Percentiles rank a stretch among this genome's conserved stretches.
Conservation (phyloP, 2,329 filamentous ascomycete species). For the Allantophomopsis lycopodina region DNA sequence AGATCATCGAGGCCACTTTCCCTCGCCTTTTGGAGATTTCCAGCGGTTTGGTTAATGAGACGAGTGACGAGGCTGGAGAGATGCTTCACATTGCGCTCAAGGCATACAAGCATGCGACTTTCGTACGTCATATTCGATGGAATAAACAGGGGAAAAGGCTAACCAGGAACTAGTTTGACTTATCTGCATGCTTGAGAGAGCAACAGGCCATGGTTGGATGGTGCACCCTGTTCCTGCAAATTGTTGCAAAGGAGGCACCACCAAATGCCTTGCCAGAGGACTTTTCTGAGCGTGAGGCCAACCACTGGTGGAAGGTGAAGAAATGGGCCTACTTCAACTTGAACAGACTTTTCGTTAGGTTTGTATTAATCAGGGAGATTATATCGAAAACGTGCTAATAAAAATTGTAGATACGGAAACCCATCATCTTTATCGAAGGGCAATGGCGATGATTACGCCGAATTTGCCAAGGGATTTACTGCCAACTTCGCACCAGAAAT, state of each 20-base stretch:
- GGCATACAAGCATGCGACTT: constrained; percentile 96
- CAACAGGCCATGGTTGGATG: constrained; percentile 81
- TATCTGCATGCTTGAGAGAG: constrained; percentile 63
- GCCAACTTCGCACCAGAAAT: constrained; percentile 90
- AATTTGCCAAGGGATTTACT: constrained; percentile 84
- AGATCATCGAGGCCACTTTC: constrained; percentile 85
- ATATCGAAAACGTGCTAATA: constrained; percentile 5
- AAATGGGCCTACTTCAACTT: constrained; percentile 99
- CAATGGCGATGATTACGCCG: constrained; percentile 63
- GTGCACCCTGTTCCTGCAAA: constrained; percentile 89
- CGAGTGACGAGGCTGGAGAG: constrained; percentile 86
- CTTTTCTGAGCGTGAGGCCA: constrained; percentile 72
- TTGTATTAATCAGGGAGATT: constrained; percentile 15
- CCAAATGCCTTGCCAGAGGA: constrained; percentile 66
- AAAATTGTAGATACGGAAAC: constrained; percentile 65
- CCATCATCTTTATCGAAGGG: constrained; percentile 58
- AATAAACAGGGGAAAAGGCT: constrained; percentile 13
- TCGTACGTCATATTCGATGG: constrained; percentile 42
- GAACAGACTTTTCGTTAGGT: constrained; percentile 90
- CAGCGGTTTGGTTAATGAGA: constrained; percentile 77
- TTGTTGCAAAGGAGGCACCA: constrained; percentile 76
- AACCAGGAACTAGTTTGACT: constrained; percentile 56
- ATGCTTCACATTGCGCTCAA: constrained; percentile 94
- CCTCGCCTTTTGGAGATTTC: constrained; percentile 78
- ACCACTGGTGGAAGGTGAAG: constrained; percentile 99